Evolutionary conservation across 208 protist genomes (phyloP), one percentile per base, ranked within the genome.

Genomic region (Tetramitus jugosus): DNA sequence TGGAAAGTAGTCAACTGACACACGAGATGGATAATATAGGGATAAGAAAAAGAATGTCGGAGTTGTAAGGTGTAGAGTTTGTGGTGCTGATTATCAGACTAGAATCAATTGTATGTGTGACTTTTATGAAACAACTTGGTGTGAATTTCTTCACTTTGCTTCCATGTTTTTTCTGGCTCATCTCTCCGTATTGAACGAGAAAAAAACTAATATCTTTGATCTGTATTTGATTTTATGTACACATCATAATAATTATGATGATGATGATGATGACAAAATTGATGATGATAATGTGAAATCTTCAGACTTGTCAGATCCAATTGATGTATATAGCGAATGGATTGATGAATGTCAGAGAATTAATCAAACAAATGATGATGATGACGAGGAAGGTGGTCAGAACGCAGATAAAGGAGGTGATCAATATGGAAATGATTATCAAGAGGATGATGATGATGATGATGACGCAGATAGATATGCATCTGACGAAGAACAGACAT

Each of bases 251-350:
- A n/a, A n/a, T n/a, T n/a, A n/a, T n/a, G n/a, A n/a, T n/a, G n/a
- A n/a, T n/a, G n/a, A n/a, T n/a, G n/a, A n/a, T n/a, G n/a, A n/a
- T n/a, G n/a, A n/a, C n/a, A n/a, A n/a, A n/a, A n/a, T n/a, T n/a
- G n/a, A n/a, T n/a, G n/a, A n/a, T n/a, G n/a, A n/a, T n/a, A n/a
- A n/a, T n/a, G n/a, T n/a, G n/a, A n/a, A n/a, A n/a, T n/a, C n/a
- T n/a, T 60, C 83, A 85, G 80, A 78, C 77, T 69, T 89, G 46
- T 79, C 79, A 8, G 82, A 89, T 69, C 81, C 86, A 26, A 77
- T 89, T 61, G 86, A 89, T 81, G 84, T 89, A 33, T 89, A 89
- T 62, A 83, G 83, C 43, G 86, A 88, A 29, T 89, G 86, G 86
- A 88, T 89, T 31, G 86, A 89, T 72, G 79, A 85, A 69, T 89